A percentile compares a stretch with the other conserved stretches of the same genome.
These are phyloP conservation scores for Fusarium burgessii DNA, from an alignment of 2,329 filamentous ascomycete genomes.

Conservation along the genomic window DNA sequence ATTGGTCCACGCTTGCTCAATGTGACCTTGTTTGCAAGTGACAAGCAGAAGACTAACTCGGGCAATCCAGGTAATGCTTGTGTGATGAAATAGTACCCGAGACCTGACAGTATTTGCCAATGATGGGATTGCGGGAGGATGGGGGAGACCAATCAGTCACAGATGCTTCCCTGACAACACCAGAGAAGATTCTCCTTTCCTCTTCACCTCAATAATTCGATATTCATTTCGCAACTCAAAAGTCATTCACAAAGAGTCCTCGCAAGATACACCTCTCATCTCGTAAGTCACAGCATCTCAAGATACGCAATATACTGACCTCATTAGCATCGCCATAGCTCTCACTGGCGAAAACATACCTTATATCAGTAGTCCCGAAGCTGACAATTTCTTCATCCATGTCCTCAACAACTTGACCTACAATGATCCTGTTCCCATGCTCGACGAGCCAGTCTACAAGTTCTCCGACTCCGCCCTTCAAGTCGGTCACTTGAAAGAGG, in stretches of 20 bases:
- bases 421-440: background rate
- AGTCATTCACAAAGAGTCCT: background rate
- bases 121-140: too few species aligned
- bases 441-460: rapidly evolving
- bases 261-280: background rate
- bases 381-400: background rate
- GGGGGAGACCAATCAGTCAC: too few species aligned
- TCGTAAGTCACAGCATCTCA: background rate
- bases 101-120: background rate
- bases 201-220: background rate
- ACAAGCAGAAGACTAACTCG: background rate
- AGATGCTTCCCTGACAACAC: background rate
- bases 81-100: rapidly evolving
- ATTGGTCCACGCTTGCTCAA: background rate
- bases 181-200: background rate
- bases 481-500: background rate
- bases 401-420: background rate
- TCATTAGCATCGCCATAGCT: background rate
- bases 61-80: too few species aligned
- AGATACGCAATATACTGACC: background rate
- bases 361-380: too few species aligned
- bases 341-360: background rate
- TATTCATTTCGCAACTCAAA: background rate
- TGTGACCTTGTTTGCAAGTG: background rate
- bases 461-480: background rate